phyloP scores from a whole-genome alignment of 108 stramenopile genomes.

The Skeletonema tropicum region DNA sequence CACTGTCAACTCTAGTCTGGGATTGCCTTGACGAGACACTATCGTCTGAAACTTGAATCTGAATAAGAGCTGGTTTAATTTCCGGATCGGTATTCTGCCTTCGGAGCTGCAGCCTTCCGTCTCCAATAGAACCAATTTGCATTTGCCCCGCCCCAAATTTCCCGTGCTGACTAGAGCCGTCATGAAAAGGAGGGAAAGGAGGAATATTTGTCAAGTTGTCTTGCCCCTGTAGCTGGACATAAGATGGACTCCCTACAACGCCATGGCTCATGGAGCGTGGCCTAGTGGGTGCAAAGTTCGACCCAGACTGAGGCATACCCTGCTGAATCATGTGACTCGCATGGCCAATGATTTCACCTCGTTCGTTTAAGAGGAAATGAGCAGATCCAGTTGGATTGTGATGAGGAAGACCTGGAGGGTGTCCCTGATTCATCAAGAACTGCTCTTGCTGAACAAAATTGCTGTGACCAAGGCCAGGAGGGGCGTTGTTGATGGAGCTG shows the following conservation, averaged over 20 bases:
- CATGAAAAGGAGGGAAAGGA: conserved; percentile 7
- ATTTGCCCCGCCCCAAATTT: conserved; percentile 6
- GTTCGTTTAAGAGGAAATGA: conserved; percentile 48
- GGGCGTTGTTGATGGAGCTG: conserved; percentile 14
- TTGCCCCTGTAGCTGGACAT: not conserved
- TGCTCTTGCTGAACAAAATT: conserved; percentile 21
- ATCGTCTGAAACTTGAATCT: conserved; percentile 9
- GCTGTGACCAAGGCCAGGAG: conserved; percentile 16
- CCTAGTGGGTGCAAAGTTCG: conserved; percentile 12
- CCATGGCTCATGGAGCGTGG: conserved; percentile 27
- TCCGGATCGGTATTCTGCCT: conserved; percentile 39
- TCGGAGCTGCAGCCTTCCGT: conserved; percentile 26
- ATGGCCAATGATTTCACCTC: conserved; percentile 46
- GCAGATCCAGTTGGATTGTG: conserved; percentile 41
- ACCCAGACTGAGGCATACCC: conserved; percentile 15
- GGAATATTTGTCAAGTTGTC: not conserved
- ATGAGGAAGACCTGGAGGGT: conserved; percentile 17
- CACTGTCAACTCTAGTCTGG: conserved; percentile 16
- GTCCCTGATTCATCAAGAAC: conserved; percentile 22
- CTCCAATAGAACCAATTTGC: conserved; percentile 13
- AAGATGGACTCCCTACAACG: not conserved
- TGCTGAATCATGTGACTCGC: conserved; percentile 28
- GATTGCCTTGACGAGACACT: conserved; percentile 1
- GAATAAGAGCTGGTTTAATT: conserved; percentile 15
- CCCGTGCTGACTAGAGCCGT: conserved; percentile 11